phyloP scores from a whole-genome alignment of 2,329 filamentous ascomycete genomes.

The Aurifilum marmelostoma region DNA sequence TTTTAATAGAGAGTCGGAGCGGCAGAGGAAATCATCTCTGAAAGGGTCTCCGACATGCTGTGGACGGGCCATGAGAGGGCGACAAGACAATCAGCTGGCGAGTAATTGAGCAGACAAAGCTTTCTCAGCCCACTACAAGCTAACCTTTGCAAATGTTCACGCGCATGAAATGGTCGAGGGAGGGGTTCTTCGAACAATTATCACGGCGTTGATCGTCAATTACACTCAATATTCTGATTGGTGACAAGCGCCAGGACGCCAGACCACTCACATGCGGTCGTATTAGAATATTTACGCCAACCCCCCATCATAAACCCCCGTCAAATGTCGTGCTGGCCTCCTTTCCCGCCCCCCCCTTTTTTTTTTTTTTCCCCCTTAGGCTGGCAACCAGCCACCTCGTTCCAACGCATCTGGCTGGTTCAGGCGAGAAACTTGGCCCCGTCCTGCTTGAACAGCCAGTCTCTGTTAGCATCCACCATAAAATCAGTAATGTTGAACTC shows the following conservation, averaged over 20 bases:
- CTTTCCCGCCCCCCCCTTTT: too few species aligned
- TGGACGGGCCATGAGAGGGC: neutral
- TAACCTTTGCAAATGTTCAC: neutral
- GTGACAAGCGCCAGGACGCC: neutral
- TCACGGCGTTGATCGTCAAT: neutral
- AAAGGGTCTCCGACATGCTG: neutral
- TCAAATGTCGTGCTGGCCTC: neutral
- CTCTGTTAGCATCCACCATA: conserved; percentile 73
- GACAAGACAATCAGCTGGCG: neutral
- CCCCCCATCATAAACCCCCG: neutral
- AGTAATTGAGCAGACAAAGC: neutral
- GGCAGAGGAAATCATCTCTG: too few species aligned
- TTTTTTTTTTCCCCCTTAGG: neutral
- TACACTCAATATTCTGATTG: neutral
- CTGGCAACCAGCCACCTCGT: neutral
- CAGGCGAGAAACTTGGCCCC: conserved; percentile 34
- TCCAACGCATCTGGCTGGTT: conserved; percentile 13
- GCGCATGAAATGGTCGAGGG: neutral
- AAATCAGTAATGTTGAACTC: conserved; percentile 81
- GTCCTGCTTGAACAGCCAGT: conserved; percentile 71
- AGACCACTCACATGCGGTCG: neutral
- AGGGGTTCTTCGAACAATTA: neutral
- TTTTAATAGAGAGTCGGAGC: too few species aligned
- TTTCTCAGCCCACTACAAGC: neutral
- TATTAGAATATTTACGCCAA: neutral